Percentiles rank a stretch among this genome's conserved stretches.
These are phyloP conservation scores for Paraurostyla sp. DNA, from an alignment of 73 alveolate species.

Conservation along the genomic window DNA sequence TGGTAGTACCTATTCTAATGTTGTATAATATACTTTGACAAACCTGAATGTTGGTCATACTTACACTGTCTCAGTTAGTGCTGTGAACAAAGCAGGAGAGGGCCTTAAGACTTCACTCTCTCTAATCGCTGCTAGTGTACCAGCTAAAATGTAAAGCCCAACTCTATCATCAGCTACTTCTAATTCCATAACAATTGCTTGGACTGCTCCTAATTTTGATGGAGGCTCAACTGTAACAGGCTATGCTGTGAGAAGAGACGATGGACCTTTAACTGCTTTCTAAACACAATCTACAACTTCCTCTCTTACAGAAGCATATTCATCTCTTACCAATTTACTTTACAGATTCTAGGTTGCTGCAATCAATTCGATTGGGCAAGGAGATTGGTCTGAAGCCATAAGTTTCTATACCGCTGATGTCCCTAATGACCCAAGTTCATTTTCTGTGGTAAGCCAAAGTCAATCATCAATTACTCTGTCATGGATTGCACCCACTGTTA, in stretches of 20 bases:
- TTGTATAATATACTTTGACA: conserved; percentile 51
- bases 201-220: conserved; percentile 74
- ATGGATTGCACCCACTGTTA: conserved; percentile 78
- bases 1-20: conserved; percentile 55
- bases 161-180: conserved; percentile 29
- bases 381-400: conserved; percentile 81
- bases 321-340: background rate
- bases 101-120: conserved; percentile 57
- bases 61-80: conserved; percentile 73
- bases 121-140: conserved; percentile 73
- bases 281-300: conserved; percentile 49
- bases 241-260: conserved; percentile 76
- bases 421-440: conserved; percentile 74
- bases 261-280: conserved; percentile 74
- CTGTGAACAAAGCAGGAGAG: conserved; percentile 80
- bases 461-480: conserved; percentile 59
- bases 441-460: conserved; percentile 62
- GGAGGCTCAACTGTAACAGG: conserved; percentile 81
- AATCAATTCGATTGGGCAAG: conserved; percentile 76
- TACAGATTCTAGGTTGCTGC: conserved; percentile 81
- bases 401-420: conserved; percentile 75
- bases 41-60: conserved; percentile 66
- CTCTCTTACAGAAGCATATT: conserved; percentile 6
- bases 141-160: conserved; percentile 57
- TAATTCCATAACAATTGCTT: conserved; percentile 60